These are phyloP conservation scores for Candida krabiensis DNA, from an alignment of 805 yeast species.

Conservation along the genomic window DNA sequence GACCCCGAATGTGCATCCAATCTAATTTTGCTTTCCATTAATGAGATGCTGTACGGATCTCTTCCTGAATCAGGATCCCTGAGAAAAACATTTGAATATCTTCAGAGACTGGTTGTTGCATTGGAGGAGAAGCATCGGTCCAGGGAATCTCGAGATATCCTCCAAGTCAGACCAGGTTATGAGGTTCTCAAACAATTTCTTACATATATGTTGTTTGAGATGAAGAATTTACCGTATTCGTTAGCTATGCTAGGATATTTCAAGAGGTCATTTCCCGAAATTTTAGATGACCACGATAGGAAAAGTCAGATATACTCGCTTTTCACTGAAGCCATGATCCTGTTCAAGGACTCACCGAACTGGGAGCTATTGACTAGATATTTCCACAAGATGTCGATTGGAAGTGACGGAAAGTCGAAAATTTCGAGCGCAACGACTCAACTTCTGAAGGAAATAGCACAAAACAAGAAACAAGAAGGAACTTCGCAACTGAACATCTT, in stretches of 20 bases:
- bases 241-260: slow-evolving; percentile 19
- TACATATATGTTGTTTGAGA: slow-evolving; percentile 8
- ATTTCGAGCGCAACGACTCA: neutral
- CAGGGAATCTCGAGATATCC: neutral
- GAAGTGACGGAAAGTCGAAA: slow-evolving; percentile 1
- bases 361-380: slow-evolving; percentile 19
- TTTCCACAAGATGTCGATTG: slow-evolving; percentile 18
- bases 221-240: slow-evolving; percentile 21
- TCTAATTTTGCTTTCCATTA: slow-evolving; percentile 6
- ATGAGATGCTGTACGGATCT: neutral
- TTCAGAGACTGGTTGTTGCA: slow-evolving; percentile 2
- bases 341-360: slow-evolving; percentile 14
- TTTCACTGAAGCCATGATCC: slow-evolving; percentile 15
- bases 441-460: slow-evolving; percentile 4
- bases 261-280: slow-evolving; percentile 3
- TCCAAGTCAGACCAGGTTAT: slow-evolving; percentile 2
- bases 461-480: neutral
- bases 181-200: slow-evolving; percentile 10
- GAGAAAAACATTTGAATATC: slow-evolving; percentile 6
- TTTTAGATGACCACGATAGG: slow-evolving; percentile 5
- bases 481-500: slow-evolving; percentile 6
- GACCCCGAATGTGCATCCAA: slow-evolving; percentile 1
- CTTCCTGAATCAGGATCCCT: too few relatives aligned
- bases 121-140: neutral
- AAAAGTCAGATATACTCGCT: slow-evolving; percentile 11